A percentile compares a stretch with the other conserved stretches of the same genome.
phyloP scores from a whole-genome alignment of 139 green algal genomes.

The Zygnema circumcarinatum region DNA sequence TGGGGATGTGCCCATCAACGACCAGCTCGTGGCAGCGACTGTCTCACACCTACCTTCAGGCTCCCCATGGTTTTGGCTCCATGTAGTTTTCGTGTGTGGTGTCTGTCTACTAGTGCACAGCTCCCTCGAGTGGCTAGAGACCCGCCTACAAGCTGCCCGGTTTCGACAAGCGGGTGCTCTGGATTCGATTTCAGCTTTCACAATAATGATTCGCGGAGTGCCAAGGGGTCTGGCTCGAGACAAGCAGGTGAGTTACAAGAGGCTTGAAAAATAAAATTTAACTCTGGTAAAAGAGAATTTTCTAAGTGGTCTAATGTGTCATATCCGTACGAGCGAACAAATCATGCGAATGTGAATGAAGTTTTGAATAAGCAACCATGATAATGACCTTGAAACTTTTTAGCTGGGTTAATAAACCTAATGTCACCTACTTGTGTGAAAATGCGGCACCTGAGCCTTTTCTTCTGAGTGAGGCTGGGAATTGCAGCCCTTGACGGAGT shows the following conservation, averaged over 20 bases:
- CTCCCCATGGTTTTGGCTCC: constrained; percentile 30
- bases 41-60: constrained; percentile 24
- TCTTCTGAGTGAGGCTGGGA: too few relatives aligned
- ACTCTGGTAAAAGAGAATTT: too few relatives aligned
- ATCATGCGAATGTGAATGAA: neutral
- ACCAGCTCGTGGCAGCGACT: constrained; percentile 25
- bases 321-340: neutral
- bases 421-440: too few relatives aligned
- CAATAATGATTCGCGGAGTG: constrained; percentile 31
- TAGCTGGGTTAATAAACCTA: too few relatives aligned
- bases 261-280: too few relatives aligned
- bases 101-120: constrained; percentile 21
- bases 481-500: constrained; percentile 34
- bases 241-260: constrained; percentile 34
- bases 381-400: neutral
- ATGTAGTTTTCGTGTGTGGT: constrained; percentile 40
- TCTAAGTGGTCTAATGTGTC: too few relatives aligned
- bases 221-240: constrained; percentile 21
- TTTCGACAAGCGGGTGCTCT: constrained; percentile 24
- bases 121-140: constrained; percentile 26
- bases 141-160: neutral
- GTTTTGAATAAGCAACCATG: neutral
- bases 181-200: constrained; percentile 40
- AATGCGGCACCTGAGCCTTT: too few relatives aligned
- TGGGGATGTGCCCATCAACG: constrained; percentile 17